Base-by-base conservation (phyloP, 441 rosid species). In the Biscutella laevigata region DNA sequence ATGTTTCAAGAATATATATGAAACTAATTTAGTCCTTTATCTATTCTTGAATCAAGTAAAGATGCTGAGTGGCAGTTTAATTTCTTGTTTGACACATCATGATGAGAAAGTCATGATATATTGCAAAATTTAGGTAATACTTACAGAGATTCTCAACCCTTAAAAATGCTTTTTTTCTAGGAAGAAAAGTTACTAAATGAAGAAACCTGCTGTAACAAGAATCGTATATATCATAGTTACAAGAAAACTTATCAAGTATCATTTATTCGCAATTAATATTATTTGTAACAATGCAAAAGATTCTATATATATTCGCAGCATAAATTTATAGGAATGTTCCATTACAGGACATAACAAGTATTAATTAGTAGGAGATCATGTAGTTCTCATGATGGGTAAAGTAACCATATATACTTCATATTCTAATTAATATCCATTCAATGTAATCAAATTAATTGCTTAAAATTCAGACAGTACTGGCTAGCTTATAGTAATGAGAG, bases 161-260 rank as follows among this genome's bases (percentile, higher is more conserved):
- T 9, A n/a, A 27, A 33, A 56, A 4, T 52, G 53, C 11, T n/a
- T n/a, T 20, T 36, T 44, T 62, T 22, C 43, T 45, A 37, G 44
- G 51, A 63, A 63, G 50, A 46, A 39, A 38, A 42, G 16, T 13
- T 63, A 42, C 63, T 46, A 57, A 57, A 64, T 42, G 59, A 50
- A 64, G 59, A 57, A 50, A 64, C 22, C 41, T 50, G 53, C 11
- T n/a, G n/a, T n/a, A n/a, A 57, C 42, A 65, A 26, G 39, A 22
- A 57, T 57, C 12, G 28, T n/a, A n/a, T 12, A 17, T 32, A 48
- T 11, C 5, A 50, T 15, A 7, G 6, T 22, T 24, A 40, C 35
- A 28, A 15, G 36, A 25, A 43, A 26, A 58, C 62, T 21, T 34
- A 45, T 20, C 53, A 52, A 10, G 11, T 29, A 15, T 37, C 46